A percentile compares a stretch with the other conserved stretches of the same genome.
These are phyloP conservation scores for Myxozyma nipponensis DNA, from an alignment of 805 yeast species.

Conservation along the genomic window DNA sequence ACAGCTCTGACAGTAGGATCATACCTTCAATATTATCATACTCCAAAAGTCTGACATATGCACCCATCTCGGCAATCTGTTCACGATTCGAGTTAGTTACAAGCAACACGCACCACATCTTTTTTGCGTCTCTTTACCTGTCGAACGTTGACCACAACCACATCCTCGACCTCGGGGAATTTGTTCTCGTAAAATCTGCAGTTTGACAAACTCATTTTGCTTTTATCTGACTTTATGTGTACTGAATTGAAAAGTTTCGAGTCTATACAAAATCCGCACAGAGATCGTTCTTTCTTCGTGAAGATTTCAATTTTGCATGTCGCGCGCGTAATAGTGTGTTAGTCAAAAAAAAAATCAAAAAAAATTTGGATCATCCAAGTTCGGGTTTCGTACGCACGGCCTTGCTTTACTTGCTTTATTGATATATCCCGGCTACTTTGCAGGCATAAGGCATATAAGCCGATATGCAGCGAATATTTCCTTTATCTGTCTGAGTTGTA, in stretches of 20 bases:
- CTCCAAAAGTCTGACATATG: conserved; percentile 91
- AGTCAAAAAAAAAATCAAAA: no score
- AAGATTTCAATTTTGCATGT: no score
- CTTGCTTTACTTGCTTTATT: no score
- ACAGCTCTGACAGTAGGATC: conserved; percentile 91
- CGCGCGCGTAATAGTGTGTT: no score
- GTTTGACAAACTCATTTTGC: conserved; percentile 76
- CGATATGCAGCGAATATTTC: no score
- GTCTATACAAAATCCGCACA: neutral
- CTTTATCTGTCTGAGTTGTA: no score
- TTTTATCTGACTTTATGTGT: no score
- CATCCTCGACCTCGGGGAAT: conserved; percentile 98
- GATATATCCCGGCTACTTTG: no score
- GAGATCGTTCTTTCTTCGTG: neutral
- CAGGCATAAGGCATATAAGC: no score
- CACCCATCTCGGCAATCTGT: conserved; percentile 96
- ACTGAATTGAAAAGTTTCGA: no score
- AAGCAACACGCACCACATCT: neutral
- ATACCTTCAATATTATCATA: conserved; percentile 98
- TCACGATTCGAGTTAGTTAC: neutral
- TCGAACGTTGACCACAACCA: conserved; percentile 97
- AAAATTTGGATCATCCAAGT: no score
- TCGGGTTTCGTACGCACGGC: no score
- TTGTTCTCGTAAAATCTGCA: conserved; percentile 98
- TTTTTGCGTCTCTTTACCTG: conserved; percentile 40